Conservation (phyloP, 805 yeast genomes). For the Starmerella apis region DNA sequence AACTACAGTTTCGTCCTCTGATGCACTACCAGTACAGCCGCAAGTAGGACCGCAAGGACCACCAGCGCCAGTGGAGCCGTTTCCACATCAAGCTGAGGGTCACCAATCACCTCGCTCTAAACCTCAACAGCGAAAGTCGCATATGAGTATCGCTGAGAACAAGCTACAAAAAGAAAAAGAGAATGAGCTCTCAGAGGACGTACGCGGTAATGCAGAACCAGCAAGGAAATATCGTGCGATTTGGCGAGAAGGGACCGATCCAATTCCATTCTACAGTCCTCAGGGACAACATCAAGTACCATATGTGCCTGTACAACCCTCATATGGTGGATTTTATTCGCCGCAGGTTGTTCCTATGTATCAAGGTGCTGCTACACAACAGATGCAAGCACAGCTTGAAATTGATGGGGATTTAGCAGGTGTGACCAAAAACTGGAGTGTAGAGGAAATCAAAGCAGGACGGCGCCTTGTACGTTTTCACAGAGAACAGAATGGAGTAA, state of each 20-base stretch:
- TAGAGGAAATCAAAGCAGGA: slow-evolving; percentile 33
- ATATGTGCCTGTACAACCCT: not conserved
- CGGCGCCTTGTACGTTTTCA: slow-evolving; percentile 43
- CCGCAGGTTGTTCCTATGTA: not conserved
- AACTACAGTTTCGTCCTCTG: no score
- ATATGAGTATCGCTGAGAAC: not conserved
- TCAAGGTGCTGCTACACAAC: not conserved
- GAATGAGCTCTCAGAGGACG: no score
- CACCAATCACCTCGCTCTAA: not conserved
- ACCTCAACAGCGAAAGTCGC: not conserved
- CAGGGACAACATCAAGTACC: not conserved
- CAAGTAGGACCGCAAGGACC: no score
- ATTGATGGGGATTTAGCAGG: slow-evolving; percentile 26
- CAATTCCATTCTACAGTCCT: not conserved
- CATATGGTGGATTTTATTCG: not conserved
- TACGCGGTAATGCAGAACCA: not conserved
- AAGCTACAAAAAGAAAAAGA: no score
- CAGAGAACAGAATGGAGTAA: slow-evolving; percentile 29
- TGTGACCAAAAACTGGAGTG: slow-evolving; percentile 40
- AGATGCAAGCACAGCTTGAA: slow-evolving; percentile 4
- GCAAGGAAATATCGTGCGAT: not conserved
- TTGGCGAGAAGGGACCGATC: not conserved
- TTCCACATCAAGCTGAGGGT: not conserved
- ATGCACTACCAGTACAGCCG: no score
- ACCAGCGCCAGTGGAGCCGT: not conserved